Base-by-base conservation (phyloP, 2,329 filamentous ascomycete species). In the Aspergillus ochraceus region DNA sequence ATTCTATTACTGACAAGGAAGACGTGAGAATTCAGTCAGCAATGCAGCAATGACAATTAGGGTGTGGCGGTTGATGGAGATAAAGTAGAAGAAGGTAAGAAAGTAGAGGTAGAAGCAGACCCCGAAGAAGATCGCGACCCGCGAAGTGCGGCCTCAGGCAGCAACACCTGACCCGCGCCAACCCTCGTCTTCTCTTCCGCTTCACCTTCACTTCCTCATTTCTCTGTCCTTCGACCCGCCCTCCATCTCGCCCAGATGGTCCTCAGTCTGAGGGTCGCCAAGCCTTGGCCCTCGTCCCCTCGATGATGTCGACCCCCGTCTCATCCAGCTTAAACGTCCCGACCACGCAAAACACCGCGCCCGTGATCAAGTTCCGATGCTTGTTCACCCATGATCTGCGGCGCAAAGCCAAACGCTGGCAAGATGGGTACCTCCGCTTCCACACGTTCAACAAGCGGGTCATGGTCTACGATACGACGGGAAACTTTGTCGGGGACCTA, bases 391-490 rank as follows among this genome's bases (percentile, higher is more conserved):
- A 91, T 71, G 93, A 97, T 71, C 75, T 96, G 47, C 87, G 88
- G 54, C 87, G 91, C 58, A 97, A 97, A 78, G 88, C 91, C 67
- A 97, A 97, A 74, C 83, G 91, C 61, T 97, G 93, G 93, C 91
- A 96, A 70, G 93, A 97, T 88, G 93, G 94, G 39, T 87, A 87
- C 54, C 84, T 97, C 62, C 90, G 89, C 64, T 96, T 89, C 65
- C 93, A 97, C 71, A 89, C 90, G 0, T 97, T 96, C 84, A 97
- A 97, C 79, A 91, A 88, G 71, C 87, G 91, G 4, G 81, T 95
- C 60, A 96, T 97, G 91, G 90, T 96, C 6, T 94, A 95, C 68
- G 92, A 97, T 73, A 87, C 91, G 51, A 81, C 85, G 2, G 87
- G 90, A 0, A 91, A 93, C 72, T 91, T 89, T 65, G 84, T 97